These are phyloP conservation scores for Colletotrichum salicis DNA, from an alignment of 2,329 filamentous ascomycete species.

Conservation along the genomic window DNA sequence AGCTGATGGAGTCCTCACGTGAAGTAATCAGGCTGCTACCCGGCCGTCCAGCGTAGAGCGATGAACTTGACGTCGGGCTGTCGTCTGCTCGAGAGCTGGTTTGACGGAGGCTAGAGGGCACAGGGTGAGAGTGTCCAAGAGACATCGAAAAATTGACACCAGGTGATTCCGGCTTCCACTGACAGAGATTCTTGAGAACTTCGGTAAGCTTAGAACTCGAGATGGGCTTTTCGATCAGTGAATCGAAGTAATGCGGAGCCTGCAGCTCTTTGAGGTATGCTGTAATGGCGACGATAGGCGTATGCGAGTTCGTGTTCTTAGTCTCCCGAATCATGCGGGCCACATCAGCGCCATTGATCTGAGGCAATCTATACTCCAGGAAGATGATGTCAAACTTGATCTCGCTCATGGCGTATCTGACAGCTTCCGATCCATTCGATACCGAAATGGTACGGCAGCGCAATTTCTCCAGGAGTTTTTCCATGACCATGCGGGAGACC, in stretches of 20 bases:
- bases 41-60: constrained; percentile 74
- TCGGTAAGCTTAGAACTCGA: constrained; percentile 92
- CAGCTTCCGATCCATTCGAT: constrained; percentile 88
- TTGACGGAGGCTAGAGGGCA: constrained; percentile 73
- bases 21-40: constrained; percentile 81
- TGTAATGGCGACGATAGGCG: constrained; percentile 95
- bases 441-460: constrained; percentile 94
- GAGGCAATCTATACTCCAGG: constrained; percentile 94
- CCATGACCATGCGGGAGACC: constrained; percentile 98
- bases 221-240: constrained; percentile 94
- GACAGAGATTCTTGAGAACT: constrained; percentile 85
- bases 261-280: constrained; percentile 98
- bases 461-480: constrained; percentile 93
- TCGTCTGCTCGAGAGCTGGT: constrained; percentile 75
- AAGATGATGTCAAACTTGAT: constrained; percentile 99
- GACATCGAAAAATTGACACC: constrained; percentile 53
- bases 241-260: constrained; percentile 94
- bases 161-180: constrained; percentile 85
- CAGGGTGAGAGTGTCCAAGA: constrained; percentile 64
- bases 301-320: constrained; percentile 92
- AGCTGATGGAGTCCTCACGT: constrained; percentile 88
- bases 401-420: constrained; percentile 93
- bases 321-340: constrained; percentile 98
- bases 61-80: constrained; percentile 85
- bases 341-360: constrained; percentile 94